These are phyloP conservation scores for Leucogyrophana mollusca DNA, from an alignment of 768 basidiomycete genomes.

Conservation along the genomic window DNA sequence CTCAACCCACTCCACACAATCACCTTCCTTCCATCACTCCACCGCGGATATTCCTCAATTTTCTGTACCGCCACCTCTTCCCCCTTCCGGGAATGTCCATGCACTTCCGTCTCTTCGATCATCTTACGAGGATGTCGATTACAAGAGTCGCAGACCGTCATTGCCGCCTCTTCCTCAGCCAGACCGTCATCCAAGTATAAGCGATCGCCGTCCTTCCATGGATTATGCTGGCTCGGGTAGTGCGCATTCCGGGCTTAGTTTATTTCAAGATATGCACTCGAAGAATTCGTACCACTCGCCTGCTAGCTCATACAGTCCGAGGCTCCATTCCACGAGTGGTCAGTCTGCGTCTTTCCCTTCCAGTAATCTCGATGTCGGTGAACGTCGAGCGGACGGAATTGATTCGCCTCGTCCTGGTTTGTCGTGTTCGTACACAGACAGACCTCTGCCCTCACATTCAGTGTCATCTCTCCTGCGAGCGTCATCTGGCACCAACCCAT, in stretches of 20 bases:
- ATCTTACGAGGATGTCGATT: constrained; percentile 24
- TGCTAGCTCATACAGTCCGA: no score
- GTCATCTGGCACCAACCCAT: constrained; percentile 14
- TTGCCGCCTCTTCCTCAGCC: constrained; percentile 15
- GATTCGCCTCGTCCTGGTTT: constrained; percentile 12
- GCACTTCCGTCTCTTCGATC: constrained; percentile 27
- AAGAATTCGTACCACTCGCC: no score
- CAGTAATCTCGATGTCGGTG: neutral
- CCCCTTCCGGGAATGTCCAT: constrained; percentile 16
- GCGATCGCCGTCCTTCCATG: constrained; percentile 8
- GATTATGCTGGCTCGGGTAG: constrained; percentile 5
- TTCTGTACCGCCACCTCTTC: constrained; percentile 24
- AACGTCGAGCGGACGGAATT: neutral
- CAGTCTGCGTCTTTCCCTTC: neutral
- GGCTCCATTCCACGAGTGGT: no score
- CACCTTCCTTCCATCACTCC: constrained; percentile 14
- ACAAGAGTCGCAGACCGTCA: constrained; percentile 32
- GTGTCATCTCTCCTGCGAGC: constrained; percentile 15
- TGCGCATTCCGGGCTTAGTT: no score
- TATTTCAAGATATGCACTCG: no score
- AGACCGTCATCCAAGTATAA: constrained; percentile 1
- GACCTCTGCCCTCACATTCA: constrained; percentile 16
- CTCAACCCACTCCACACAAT: constrained; percentile 20
- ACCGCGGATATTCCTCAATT: constrained; percentile 24
- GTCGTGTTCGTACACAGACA: constrained; percentile 12